A percentile compares a stretch with the other conserved stretches of the same genome.
These are phyloP conservation scores for Trichoderma brevicompactum DNA, from an alignment of 2,329 filamentous ascomycete species.

Conservation along the genomic window DNA sequence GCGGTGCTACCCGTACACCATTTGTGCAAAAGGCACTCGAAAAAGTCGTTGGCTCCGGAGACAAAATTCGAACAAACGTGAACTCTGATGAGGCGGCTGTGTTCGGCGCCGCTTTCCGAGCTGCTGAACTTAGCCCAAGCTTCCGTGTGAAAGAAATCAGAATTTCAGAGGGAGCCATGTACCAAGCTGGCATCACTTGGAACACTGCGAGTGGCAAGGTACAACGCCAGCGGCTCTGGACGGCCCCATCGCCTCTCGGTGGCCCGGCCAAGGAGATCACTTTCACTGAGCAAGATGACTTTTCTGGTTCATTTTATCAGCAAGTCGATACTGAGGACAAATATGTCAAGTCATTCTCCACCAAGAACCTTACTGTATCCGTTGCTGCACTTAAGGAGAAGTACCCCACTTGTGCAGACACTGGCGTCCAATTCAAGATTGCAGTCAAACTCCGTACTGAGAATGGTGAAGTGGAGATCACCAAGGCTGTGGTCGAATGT, in stretches of 20 bases:
- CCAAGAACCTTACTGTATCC: conserved; percentile 83
- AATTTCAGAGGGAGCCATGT: conserved; percentile 75
- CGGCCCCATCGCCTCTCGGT: conserved; percentile 73
- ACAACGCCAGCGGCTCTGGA: conserved; percentile 82
- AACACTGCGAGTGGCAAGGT: conserved; percentile 68
- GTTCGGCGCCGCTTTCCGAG: conserved; percentile 93
- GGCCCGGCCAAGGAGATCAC: conserved; percentile 80
- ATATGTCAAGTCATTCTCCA: conserved; percentile 68
- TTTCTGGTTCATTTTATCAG: conserved; percentile 80
- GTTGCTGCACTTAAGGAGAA: conserved; percentile 78
- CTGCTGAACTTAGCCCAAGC: conserved; percentile 86
- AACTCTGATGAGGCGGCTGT: conserved; percentile 97
- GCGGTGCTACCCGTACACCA: conserved; percentile 85
- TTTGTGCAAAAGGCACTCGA: conserved; percentile 93
- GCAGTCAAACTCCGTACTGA: conserved; percentile 71
- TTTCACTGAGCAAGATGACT: conserved; percentile 81
- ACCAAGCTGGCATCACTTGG: conserved; percentile 78
- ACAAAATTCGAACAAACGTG: conserved; percentile 89
- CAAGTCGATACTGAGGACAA: conserved; percentile 63
- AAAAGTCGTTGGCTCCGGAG: conserved; percentile 68
- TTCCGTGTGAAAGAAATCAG: conserved; percentile 98
- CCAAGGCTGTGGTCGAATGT: conserved; percentile 79
- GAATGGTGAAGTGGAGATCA: conserved; percentile 79
- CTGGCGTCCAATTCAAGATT: conserved; percentile 80
- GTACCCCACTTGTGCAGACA: conserved; percentile 71